Conservation (phyloP, 2,329 filamentous ascomycete species). For the Fusarium sterilihyphosum region DNA sequence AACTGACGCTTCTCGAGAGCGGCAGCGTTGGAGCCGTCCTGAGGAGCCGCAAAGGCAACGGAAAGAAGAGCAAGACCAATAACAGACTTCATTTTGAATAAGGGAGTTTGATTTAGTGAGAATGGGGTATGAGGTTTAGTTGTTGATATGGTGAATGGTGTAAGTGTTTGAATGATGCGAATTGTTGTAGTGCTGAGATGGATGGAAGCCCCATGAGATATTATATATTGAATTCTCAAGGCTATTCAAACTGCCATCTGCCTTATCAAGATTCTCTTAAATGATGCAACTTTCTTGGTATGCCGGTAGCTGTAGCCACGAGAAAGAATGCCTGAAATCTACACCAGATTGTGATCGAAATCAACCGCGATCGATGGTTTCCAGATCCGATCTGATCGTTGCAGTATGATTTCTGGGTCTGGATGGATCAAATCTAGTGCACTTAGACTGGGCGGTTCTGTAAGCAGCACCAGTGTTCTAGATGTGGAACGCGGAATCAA, state of each 20-base stretch:
- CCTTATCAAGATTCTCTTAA: fast-evolving
- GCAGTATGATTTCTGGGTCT: neutral
- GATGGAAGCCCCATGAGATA: neutral
- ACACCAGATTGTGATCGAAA: neutral
- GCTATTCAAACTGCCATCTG: fast-evolving
- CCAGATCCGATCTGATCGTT: neutral
- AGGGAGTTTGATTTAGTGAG: neutral
- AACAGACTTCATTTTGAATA: neutral
- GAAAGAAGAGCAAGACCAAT: neutral
- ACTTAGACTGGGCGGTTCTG: no score
- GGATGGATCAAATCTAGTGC: fast-evolving
- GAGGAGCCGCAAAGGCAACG: neutral
- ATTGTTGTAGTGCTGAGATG: neutral
- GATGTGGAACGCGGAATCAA: neutral
- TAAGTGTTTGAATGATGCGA: neutral
- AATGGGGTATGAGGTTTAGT: neutral
- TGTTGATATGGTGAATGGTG: neutral
- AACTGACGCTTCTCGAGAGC: neutral
- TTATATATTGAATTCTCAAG: neutral
- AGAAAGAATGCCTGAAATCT: neutral
- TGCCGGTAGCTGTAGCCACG: neutral
- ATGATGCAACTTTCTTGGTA: neutral
- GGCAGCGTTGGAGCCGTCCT: neutral
- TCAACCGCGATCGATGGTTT: neutral
- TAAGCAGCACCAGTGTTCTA: neutral